phyloP scores from a whole-genome alignment of 1,284 basidiomycete species.

The Volvariella surrecta region DNA sequence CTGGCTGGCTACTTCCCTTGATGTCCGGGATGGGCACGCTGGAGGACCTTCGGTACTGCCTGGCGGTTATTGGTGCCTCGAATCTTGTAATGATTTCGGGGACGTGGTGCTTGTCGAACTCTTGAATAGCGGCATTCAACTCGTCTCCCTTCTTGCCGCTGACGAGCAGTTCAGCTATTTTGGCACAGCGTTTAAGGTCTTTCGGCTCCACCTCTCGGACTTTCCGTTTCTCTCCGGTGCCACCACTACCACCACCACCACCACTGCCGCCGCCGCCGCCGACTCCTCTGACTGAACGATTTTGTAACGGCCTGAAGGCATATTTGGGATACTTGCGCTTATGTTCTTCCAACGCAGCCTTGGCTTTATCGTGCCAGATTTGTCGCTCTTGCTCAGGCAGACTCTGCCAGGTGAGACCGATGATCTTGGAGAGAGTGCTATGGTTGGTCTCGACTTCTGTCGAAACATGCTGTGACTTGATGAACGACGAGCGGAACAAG shows the following conservation, averaged over 20 bases:
- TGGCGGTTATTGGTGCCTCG: slow-evolving; percentile 62
- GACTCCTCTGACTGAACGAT: slow-evolving; percentile 24
- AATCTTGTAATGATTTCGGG: slow-evolving; percentile 60
- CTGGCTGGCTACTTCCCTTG: slow-evolving; percentile 11
- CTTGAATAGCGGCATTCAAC: slow-evolving; percentile 62
- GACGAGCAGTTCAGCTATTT: slow-evolving; percentile 72
- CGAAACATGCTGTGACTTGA: slow-evolving; percentile 68
- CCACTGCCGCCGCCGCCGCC: neutral
- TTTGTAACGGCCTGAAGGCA: slow-evolving; percentile 56
- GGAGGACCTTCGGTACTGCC: slow-evolving; percentile 34
- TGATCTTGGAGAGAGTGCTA: slow-evolving; percentile 67
- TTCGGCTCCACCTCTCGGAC: slow-evolving; percentile 62
- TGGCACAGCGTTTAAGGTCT: slow-evolving; percentile 60
- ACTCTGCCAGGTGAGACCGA: slow-evolving; percentile 66
- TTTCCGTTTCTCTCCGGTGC: slow-evolving; percentile 44
- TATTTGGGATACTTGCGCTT: slow-evolving; percentile 63
- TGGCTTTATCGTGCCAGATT: slow-evolving; percentile 62
- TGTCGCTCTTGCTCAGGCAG: slow-evolving; percentile 62
- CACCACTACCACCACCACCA: slow-evolving; percentile 8
- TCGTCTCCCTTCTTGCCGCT: slow-evolving; percentile 66
- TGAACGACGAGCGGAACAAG: slow-evolving; percentile 77
- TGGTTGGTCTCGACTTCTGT: slow-evolving; percentile 73
- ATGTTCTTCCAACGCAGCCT: slow-evolving; percentile 57
- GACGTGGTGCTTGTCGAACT: slow-evolving; percentile 62
- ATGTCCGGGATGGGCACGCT: slow-evolving; percentile 16